phyloP scores from a whole-genome alignment of 352 stramenopile genomes.

The Peronospora farinosa region DNA sequence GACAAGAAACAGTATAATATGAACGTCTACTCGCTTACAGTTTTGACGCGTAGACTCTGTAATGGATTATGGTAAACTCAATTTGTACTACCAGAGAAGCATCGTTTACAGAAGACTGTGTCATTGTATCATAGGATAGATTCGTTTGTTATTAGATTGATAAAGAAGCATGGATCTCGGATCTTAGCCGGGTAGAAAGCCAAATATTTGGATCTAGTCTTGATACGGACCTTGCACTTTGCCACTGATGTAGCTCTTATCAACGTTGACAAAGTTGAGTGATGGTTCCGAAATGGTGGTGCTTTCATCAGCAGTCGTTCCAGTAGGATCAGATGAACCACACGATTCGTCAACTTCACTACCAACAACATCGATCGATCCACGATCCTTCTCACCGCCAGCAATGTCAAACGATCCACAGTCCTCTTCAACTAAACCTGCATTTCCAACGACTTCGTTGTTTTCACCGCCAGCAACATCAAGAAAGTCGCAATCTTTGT shows the following conservation, averaged over 20 bases:
- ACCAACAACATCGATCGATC: background rate
- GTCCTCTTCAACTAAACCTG: slow-evolving; percentile 11
- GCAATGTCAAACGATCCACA: slow-evolving; percentile 15
- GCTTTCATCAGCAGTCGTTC: background rate
- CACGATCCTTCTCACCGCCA: no score
- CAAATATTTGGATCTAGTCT: slow-evolving; percentile 2
- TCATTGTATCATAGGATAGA: no score
- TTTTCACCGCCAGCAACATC: slow-evolving; percentile 14
- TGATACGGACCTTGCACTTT: slow-evolving; percentile 17
- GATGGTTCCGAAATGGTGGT: slow-evolving; percentile 20
- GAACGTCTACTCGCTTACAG: no score
- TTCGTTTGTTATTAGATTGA: no score
- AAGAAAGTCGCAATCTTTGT: slow-evolving; percentile 13
- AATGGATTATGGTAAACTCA: no score
- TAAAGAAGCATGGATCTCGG: background rate
- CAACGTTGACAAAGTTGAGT: slow-evolving; percentile 17
- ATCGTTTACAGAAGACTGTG: no score
- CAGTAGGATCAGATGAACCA: slow-evolving; percentile 3
- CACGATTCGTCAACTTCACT: no score
- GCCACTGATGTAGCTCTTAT: slow-evolving; percentile 16
- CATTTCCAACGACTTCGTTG: slow-evolving; percentile 1
- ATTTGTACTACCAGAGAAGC: no score
- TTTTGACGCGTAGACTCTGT: no score
- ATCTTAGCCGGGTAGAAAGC: background rate
- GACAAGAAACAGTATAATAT: no score